phyloP scores from a whole-genome alignment of 345 rosid species.

The Excoecaria agallocha region DNA sequence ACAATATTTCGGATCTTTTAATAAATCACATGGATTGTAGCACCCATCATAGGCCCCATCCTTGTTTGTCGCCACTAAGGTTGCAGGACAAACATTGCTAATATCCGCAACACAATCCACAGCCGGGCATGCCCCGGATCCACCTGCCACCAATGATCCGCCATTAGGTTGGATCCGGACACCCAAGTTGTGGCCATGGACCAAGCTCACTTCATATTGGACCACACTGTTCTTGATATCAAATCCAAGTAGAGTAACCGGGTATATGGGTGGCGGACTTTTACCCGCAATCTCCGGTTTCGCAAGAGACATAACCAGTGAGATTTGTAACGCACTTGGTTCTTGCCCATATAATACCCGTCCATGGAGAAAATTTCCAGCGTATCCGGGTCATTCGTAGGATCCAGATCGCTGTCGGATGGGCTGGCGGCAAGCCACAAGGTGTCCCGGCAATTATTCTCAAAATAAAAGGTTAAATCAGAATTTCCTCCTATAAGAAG shows the following conservation, averaged over 20 bases:
- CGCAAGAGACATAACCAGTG: slow-evolving; percentile 17
- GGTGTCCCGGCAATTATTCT: slow-evolving; percentile 19
- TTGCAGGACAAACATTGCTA: slow-evolving; percentile 23
- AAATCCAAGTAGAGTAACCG: slow-evolving; percentile 24
- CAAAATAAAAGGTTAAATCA: slow-evolving; percentile 16
- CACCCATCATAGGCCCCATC: slow-evolving; percentile 26
- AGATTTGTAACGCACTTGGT: slow-evolving; percentile 21
- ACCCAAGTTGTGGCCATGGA: slow-evolving; percentile 30
- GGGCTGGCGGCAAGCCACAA: slow-evolving; percentile 31
- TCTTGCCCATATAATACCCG: slow-evolving; percentile 22
- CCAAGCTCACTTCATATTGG: slow-evolving; percentile 35
- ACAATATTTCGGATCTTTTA: slow-evolving; percentile 22
- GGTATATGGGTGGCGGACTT: slow-evolving; percentile 21
- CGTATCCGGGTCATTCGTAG: slow-evolving; percentile 7
- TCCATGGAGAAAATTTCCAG: slow-evolving; percentile 21
- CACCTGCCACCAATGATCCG: slow-evolving; percentile 25
- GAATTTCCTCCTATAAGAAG: background rate
- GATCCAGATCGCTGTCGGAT: slow-evolving; percentile 16
- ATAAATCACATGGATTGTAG: slow-evolving; percentile 23
- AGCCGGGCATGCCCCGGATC: slow-evolving; percentile 27
- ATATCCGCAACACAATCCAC: slow-evolving; percentile 27
- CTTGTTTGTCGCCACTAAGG: slow-evolving; percentile 20
- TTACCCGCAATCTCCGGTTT: slow-evolving; percentile 34
- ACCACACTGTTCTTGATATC: slow-evolving; percentile 15
- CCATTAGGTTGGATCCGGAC: slow-evolving; percentile 26